Conservation (phyloP, 805 yeast species). For the Ogataea saltuana region DNA sequence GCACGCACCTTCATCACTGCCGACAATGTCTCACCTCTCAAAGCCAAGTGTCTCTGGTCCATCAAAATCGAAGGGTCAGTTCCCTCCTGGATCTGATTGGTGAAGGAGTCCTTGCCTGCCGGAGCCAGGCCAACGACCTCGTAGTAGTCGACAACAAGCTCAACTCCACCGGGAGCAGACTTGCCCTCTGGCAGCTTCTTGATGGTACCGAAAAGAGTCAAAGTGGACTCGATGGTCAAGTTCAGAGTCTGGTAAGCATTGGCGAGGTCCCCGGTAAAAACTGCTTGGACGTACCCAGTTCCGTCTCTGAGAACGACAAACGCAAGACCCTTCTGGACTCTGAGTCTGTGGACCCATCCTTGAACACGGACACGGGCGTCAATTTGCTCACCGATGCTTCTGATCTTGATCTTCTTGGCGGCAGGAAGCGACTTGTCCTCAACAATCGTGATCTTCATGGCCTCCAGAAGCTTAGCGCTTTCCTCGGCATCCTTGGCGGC, state of each 20-base stretch:
- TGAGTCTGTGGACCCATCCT: slow-evolving; percentile 97
- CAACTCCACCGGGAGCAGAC: slow-evolving; percentile 97
- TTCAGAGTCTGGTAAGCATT: slow-evolving; percentile 82
- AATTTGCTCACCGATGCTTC: slow-evolving; percentile 50
- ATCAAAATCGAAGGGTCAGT: slow-evolving; percentile 91
- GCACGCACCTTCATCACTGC: slow-evolving; percentile 96
- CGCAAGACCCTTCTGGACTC: slow-evolving; percentile 88
- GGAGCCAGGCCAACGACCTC: slow-evolving; percentile 93
- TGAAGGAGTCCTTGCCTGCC: slow-evolving; percentile 90
- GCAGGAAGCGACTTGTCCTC: slow-evolving; percentile 74
- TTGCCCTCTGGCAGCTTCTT: slow-evolving; percentile 92
- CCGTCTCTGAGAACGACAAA: slow-evolving; percentile 96
- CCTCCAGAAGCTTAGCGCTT: slow-evolving; percentile 71
- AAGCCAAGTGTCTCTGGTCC: slow-evolving; percentile 93
- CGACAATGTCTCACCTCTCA: slow-evolving; percentile 93
- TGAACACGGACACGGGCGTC: slow-evolving; percentile 72
- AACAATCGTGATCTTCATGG: slow-evolving; percentile 71
- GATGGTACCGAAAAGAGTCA: slow-evolving; percentile 77
- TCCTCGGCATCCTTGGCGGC: slow-evolving; percentile 67
- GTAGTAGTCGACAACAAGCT: slow-evolving; percentile 87
- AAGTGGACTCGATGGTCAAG: slow-evolving; percentile 85
- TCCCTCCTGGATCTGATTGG: slow-evolving; percentile 90
- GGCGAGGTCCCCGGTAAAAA: slow-evolving; percentile 88
- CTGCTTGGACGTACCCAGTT: slow-evolving; percentile 84
- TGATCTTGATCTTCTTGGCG: slow-evolving; percentile 69